Evolutionary conservation across 2,329 filamentous ascomycete species (phyloP), one percentile per base, ranked within the genome.

Genomic region (Verticillium tricorpus): DNA sequence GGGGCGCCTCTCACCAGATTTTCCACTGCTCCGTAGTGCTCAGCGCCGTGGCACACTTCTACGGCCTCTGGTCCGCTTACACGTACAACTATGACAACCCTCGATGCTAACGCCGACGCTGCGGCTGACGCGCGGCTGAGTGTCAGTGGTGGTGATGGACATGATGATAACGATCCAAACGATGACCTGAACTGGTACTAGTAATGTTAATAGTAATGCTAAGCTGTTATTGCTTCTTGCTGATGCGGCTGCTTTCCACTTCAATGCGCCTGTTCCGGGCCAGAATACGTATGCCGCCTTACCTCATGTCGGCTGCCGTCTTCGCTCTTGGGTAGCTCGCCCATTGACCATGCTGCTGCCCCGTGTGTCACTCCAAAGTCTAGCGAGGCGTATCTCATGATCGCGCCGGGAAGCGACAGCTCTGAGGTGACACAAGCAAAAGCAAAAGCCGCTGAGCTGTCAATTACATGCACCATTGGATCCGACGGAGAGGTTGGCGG

Each of bases 1-100:
- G 71, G 64, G 76, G 78, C 17, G 73, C 74, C 3, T 81, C 78
- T 15, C 79, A 81, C 62, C 78, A 81, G 63, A 73, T 81, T 7
- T 81, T 81, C 60, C 79, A 82, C 60, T 66, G 78, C 12, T 70
- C 80, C 7, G 77, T 81, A 11, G 78, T 79, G 0, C 35, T 80
- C 5, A 77, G 75, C 6, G 74, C 75, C 31, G 64, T 71, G 32
- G 68, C 76, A 14, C 76, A 82, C 69, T 64, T 79, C 50, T 66
- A 73, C 54, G 77, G 72, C n/a, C 62, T 74, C 28, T 59, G 74
- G 31, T 50, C 65, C 32, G 71, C 69, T 1, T 71, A 69, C 50
- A 74, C 64, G 31, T 64, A 62, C 34, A 65, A 4, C 8, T 60
- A 60, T n/a, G 52, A 57, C 15, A 52, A 60, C 37, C 59, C 59